Evolutionary conservation across 768 basidiomycete genomes (phyloP).

Genomic region (Paxillus involutus): DNA sequence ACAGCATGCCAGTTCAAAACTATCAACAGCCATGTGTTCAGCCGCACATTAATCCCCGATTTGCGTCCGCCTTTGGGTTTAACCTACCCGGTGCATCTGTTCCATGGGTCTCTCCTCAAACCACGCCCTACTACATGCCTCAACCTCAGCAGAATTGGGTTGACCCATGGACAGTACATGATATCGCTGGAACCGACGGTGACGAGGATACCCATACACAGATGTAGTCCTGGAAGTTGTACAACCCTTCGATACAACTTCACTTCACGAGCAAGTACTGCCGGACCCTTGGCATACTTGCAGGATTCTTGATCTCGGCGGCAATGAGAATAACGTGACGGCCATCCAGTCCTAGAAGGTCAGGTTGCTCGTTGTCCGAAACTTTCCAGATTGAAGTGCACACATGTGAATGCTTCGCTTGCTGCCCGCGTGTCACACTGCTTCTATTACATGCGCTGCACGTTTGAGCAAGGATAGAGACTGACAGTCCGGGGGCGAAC

Average conservation of each 20-base stretch:
- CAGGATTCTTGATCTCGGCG: neutral
- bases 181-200: conserved; percentile 21
- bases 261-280: conserved; percentile 11
- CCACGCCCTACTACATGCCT: conserved; percentile 9
- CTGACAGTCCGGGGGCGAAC: neutral
- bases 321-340: neutral
- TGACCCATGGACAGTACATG: conserved; percentile 40
- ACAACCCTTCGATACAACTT: conserved; percentile 13
- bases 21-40: conserved; percentile 47
- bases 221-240: conserved; percentile 19
- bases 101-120: conserved; percentile 19
- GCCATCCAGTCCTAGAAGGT: too few species aligned
- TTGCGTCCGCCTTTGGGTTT: conserved; percentile 65
- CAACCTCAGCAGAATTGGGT: conserved; percentile 28
- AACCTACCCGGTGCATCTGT: conserved; percentile 30
- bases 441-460: neutral
- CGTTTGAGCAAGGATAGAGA: neutral
- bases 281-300: neutral
- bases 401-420: neutral
- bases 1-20: conserved; percentile 7
- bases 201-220: conserved; percentile 27
- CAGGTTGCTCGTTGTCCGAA: neutral
- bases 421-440: neutral
- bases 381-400: neutral
- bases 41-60: conserved; percentile 83